Conservation (phyloP, 805 yeast species). For the Cephaloascus albidus region DNA sequence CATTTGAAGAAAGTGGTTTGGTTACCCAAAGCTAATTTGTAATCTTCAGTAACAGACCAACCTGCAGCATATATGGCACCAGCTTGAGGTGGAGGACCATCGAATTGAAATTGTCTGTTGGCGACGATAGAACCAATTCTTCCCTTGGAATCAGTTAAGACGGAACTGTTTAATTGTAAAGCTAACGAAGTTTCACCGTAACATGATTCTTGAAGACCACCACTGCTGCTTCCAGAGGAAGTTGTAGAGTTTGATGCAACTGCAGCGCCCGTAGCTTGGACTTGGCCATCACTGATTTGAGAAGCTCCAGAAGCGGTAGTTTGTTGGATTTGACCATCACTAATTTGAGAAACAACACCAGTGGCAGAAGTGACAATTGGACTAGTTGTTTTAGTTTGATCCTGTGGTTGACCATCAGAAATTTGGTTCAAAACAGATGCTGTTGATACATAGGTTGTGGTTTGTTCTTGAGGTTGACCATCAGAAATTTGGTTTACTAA, state of each 20-base stretch:
- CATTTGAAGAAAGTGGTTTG: constrained; percentile 62
- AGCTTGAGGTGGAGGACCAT: constrained; percentile 78
- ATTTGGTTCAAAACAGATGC: constrained; percentile 2
- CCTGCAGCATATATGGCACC: constrained; percentile 61
- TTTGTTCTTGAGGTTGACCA: constrained; percentile 17
- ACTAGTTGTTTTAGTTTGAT: constrained; percentile 16
- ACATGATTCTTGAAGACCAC: constrained; percentile 27
- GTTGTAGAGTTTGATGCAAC: constrained; percentile 13
- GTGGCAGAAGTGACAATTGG: constrained; percentile 12
- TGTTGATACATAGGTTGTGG: constrained; percentile 8
- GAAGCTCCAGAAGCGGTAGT: constrained; percentile 23
- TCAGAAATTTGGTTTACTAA: constrained; percentile 35
- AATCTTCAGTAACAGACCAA: constrained; percentile 46
- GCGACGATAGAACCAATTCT: constrained; percentile 76
- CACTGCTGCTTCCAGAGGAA: constrained; percentile 9
- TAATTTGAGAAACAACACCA: constrained; percentile 9
- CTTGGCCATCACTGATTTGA: constrained; percentile 41
- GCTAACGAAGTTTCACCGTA: constrained; percentile 39
- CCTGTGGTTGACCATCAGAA: constrained; percentile 23
- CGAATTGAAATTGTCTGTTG: constrained; percentile 74
- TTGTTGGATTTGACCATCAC: constrained; percentile 12
- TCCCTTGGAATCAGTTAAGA: constrained; percentile 49
- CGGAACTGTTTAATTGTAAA: constrained; percentile 39
- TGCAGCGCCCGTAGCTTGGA: constrained; percentile 25
- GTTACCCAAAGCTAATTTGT: constrained; percentile 57